A percentile compares a stretch with the other conserved stretches of the same genome.
phyloP scores from a whole-genome alignment of 331 rosid genomes.

The Cydonia oblonga region DNA sequence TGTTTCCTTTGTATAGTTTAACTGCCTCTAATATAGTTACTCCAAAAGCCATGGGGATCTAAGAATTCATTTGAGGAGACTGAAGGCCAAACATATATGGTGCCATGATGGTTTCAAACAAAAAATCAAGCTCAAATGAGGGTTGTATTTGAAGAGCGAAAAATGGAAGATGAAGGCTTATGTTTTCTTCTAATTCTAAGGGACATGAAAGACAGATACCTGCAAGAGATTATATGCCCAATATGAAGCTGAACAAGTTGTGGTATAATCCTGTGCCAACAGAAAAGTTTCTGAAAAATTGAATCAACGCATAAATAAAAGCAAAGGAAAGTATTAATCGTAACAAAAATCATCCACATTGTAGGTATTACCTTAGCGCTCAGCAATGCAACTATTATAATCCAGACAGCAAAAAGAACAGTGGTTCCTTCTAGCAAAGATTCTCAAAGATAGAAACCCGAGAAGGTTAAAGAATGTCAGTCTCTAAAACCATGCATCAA shows the following conservation, averaged over 20 bases:
- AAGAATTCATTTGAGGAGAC: background rate
- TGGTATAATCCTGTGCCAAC: constrained; percentile 9
- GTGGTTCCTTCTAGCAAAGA: constrained; percentile 22
- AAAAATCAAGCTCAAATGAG: background rate
- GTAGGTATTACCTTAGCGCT: constrained; percentile 8
- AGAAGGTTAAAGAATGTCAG: background rate
- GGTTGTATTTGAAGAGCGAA: background rate
- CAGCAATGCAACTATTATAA: constrained; percentile 17
- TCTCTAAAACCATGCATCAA: background rate
- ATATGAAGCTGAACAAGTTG: constrained; percentile 17
- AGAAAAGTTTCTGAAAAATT: background rate
- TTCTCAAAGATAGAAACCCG: constrained; percentile 19
- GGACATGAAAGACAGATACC: constrained; percentile 1
- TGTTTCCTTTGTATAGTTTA: constrained; percentile 12
- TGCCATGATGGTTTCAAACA: background rate
- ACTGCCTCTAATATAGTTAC: constrained; percentile 18
- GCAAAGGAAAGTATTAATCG: background rate
- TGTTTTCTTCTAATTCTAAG: background rate
- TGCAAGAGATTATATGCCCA: constrained; percentile 27
- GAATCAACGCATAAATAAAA: background rate
- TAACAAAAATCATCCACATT: background rate
- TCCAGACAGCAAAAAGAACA: constrained; percentile 26
- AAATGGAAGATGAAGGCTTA: background rate
- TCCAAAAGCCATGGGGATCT: constrained; percentile 16
- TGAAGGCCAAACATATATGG: background rate